Percentiles rank a stretch among this genome's conserved stretches.
phyloP scores from a whole-genome alignment of 2,329 filamentous ascomycete genomes.

The Diaporthe aspalathi region DNA sequence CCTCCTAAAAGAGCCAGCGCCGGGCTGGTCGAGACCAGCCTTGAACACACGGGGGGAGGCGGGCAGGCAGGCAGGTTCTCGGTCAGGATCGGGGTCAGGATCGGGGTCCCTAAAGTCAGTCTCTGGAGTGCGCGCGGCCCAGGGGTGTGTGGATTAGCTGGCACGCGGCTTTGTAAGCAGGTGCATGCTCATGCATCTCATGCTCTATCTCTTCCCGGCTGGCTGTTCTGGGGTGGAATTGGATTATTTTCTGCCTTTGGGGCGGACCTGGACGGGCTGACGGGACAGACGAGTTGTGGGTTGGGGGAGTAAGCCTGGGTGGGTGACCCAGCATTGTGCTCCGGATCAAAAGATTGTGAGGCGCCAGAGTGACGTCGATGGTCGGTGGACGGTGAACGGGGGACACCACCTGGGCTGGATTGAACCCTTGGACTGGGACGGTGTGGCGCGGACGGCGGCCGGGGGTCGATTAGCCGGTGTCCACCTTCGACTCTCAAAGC shows the following conservation, averaged over 20 bases:
- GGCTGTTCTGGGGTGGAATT: neutral
- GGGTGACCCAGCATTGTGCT: neutral
- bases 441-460: neutral
- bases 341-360: conserved; percentile 17
- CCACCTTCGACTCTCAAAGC: neutral
- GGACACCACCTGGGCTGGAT: no score
- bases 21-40: neutral
- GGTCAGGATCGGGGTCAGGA: neutral
- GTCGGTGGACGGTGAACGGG: neutral
- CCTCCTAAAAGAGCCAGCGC: conserved; percentile 32
- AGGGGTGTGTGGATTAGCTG: neutral
- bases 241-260: neutral
- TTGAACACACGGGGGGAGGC: neutral
- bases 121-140: neutral
- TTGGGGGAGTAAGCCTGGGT: neutral
- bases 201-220: neutral
- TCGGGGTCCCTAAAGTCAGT: no score
- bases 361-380: conserved; percentile 22
- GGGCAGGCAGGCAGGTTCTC: no score
- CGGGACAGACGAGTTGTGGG: conserved; percentile 16
- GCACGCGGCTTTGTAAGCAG: conserved; percentile 19
- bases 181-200: conserved; percentile 5
- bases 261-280: neutral
- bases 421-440: neutral
- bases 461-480: neutral